Evolutionary conservation across 225 moss, liverwort and hornwort genomes (phyloP).

Genomic region (Anthoceros angustus): DNA sequence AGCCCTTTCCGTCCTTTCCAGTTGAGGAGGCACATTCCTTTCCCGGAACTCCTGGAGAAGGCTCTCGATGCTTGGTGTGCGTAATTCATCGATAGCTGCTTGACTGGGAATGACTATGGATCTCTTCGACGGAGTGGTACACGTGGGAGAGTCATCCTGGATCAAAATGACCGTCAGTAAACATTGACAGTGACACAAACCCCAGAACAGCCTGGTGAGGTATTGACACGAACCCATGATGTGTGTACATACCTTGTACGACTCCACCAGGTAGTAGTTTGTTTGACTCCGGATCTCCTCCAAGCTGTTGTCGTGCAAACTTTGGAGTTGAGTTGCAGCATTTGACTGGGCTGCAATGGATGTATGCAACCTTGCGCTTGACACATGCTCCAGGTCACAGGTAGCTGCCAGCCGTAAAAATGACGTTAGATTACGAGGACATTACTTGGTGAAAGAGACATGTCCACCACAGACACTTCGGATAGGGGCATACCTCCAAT

Average conservation of each 20-base stretch:
- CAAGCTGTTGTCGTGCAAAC: slow-evolving; percentile 35
- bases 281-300: slow-evolving; percentile 31
- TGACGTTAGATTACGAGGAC: neutral
- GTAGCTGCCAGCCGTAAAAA: slow-evolving; percentile 19
- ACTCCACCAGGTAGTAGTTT: slow-evolving; percentile 36
- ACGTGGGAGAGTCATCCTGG: slow-evolving; percentile 68
- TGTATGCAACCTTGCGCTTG: slow-evolving; percentile 46
- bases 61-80: slow-evolving; percentile 55
- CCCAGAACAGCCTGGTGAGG: neutral
- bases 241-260: slow-evolving; percentile 40
- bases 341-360: slow-evolving; percentile 38
- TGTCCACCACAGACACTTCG: neutral
- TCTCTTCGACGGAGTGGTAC: slow-evolving; percentile 65
- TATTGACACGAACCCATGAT: neutral
- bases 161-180: neutral
- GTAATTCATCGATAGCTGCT: slow-evolving; percentile 45
- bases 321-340: slow-evolving; percentile 42
- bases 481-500: neutral
- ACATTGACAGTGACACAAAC: neutral
- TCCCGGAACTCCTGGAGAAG: slow-evolving; percentile 56
- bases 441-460: too few relatives aligned
- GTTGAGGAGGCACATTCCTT: slow-evolving; percentile 35
- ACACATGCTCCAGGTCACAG: slow-evolving; percentile 40
- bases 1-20: slow-evolving; percentile 39
- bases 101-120: slow-evolving; percentile 43